Base-by-base conservation (phyloP, 2,329 filamentous ascomycete species). In the Macrophomina phaseolina region DNA sequence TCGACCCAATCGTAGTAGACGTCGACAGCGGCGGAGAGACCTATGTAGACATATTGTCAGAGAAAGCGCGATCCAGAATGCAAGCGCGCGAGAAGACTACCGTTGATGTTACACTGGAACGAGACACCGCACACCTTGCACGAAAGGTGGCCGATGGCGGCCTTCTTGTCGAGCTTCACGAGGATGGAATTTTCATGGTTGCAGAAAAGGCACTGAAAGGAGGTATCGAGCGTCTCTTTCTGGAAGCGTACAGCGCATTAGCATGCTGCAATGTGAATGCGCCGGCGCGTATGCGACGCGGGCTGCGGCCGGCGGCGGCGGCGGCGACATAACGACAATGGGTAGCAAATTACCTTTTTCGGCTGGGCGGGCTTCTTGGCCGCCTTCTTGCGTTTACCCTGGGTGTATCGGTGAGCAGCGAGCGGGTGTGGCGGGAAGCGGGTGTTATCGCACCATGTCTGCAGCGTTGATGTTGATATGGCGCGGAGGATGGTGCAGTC, bases 1-100 rank as follows among this genome's bases (percentile, higher is more conserved):
- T 99, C 95, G 70, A 99, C 92, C 95, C 95, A 99, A 79, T 98
- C 95, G 40, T 92, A 92, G 76, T 99, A 99, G 7, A 99, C 94
- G 77, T 99, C 95, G 55, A 99, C 93, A 0, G 93, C 88, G 14
- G 91, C 92, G 32, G 92, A 96, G 32, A 98, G 88, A 78, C 96
- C 93, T 97, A 69, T 23, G 53, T 16, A 14, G n/a, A 48, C 23
- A 53, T 14, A 6, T 6, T 16, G 23, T 66, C 30, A 61, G 28
- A 8, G n/a, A 32, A 36, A 28, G 30, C 18, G 32, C 42, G 18
- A 49, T 12, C 12, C 16, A 11, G 3, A 12, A 23, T 7, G 1
- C 11, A 11, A 49, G 32, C 7, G 23, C 14, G 38, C 18, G 18
- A 12, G 23, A 80, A 23, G 12, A 40, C 89, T 82, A 96, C 94